Evolutionary conservation across 805 yeast species (phyloP), one percentile per base, ranked within the genome.

Genomic region (Ogataea neopini): DNA sequence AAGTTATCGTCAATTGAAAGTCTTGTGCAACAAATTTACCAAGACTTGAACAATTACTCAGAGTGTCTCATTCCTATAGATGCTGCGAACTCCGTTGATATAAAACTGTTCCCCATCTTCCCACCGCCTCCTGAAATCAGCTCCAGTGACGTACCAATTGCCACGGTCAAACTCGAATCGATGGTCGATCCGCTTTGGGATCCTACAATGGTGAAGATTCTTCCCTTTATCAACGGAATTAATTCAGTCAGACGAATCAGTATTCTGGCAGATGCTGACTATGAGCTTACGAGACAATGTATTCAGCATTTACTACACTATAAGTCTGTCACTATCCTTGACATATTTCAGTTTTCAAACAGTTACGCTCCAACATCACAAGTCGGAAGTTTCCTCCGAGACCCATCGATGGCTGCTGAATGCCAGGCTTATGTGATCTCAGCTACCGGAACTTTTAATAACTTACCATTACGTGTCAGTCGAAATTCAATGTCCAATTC

Each of bases 31-130:
- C 97, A 94, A 63, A 77, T 94, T n/a, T 91, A 76, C 61, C 97
- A 91, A 66, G 99, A 94, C 64, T 73, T 94, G 55, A 95, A 94
- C 68, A 89, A 88, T 62, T 95, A 91, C 68, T 88, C 96, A 0
- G 99, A 94, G 65, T 94, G 99, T 67, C 79, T 90, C 64, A 92
- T 94, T 25, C 97, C 97, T 0, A 81, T 94, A 28, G 97, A 92
- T 60, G 83, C 83, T 19, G 84, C 96, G 25, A 94, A 88, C 62
- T 84, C 94, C 2, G 86, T 94, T 22, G 96, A 94, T 66, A 89
- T 95, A 60, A 94, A 95, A 62, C 70, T 94, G n/a, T 88, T 94
- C 59, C 98, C 98, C 0, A 72, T 88, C n/a, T 71, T 86, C 29
- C 85, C 86, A 10, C 87, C 91, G 1, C 96, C 92, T 0, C 84